Evolutionary conservation across 106 monocot genomes (phyloP).

Genomic region (Dioscorea zingiberensis): DNA sequence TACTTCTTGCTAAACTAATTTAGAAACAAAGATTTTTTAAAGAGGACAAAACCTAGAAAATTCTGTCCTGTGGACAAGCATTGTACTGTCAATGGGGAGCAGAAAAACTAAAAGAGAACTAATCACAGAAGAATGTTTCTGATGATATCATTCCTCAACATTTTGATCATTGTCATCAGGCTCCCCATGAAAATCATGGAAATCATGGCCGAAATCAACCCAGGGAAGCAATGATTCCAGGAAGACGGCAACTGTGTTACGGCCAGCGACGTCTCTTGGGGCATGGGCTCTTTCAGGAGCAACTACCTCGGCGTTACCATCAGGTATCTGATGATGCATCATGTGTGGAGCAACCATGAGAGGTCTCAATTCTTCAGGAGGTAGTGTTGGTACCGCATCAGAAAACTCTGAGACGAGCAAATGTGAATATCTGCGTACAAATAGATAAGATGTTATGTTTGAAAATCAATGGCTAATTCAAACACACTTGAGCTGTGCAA

Average conservation of each 20-base stretch:
- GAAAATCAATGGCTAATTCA: no score
- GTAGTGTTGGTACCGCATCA: constrained; percentile 67
- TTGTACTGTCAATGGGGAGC: no score
- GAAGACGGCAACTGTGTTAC: constrained; percentile 73
- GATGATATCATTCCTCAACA: constrained; percentile 1
- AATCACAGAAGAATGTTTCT: background rate
- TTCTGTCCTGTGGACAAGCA: no score
- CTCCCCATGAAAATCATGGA: constrained; percentile 21
- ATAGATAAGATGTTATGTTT: background rate
- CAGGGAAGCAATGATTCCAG: constrained; percentile 90
- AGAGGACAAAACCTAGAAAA: no score
- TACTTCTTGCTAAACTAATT: no score
- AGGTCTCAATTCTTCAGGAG: constrained; percentile 84
- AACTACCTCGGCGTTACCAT: constrained; percentile 21
- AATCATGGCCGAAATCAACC: constrained; percentile 45
- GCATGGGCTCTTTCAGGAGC: constrained; percentile 31
- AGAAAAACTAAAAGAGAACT: no score
- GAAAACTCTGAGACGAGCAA: constrained; percentile 90
- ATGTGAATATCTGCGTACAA: constrained; percentile 75
- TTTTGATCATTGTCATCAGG: constrained; percentile 28
- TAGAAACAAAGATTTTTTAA: no score
- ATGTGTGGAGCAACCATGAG: constrained; percentile 63
- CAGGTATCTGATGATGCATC: constrained; percentile 36
- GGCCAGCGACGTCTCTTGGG: constrained; percentile 57
- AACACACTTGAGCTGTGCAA: no score